Conservation (phyloP, 176 grass and related monocot species). For the Triticum urartu region DNA sequence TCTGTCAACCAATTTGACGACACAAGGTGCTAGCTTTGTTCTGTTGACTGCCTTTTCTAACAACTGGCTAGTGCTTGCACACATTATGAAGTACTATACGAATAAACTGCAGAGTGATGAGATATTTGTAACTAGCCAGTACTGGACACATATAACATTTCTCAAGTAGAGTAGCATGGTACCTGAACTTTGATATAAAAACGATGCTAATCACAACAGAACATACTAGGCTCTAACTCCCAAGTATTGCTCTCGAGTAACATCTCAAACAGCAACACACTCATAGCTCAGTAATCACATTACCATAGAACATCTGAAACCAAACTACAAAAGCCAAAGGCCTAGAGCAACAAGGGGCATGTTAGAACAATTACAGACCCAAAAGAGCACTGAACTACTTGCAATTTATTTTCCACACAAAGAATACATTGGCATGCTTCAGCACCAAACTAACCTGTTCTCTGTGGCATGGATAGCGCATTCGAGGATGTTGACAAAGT, state of each 20-base stretch:
- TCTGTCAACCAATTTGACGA: not conserved
- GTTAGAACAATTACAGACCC: not conserved
- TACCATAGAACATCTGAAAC: not conserved
- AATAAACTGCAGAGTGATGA: not conserved
- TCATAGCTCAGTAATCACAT: not conserved
- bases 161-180: not conserved
- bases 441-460: constrained; percentile 52
- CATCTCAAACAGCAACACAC: not conserved
- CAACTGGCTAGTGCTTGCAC: not conserved
- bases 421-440: not conserved
- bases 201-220: not conserved
- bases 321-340: not conserved
- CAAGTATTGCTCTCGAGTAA: not conserved
- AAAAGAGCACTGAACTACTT: not conserved
- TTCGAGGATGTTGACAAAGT: constrained; percentile 51
- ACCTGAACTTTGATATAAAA: not conserved
- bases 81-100: not conserved
- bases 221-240: not conserved
- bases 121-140: not conserved
- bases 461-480: constrained; percentile 68
- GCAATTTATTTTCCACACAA: not conserved
- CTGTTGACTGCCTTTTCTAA: not conserved
- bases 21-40: not conserved
- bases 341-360: not conserved
- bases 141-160: not conserved